Evolutionary conservation across 148 eudicot genomes (phyloP).

Genomic region (Selenicereus undatus): DNA sequence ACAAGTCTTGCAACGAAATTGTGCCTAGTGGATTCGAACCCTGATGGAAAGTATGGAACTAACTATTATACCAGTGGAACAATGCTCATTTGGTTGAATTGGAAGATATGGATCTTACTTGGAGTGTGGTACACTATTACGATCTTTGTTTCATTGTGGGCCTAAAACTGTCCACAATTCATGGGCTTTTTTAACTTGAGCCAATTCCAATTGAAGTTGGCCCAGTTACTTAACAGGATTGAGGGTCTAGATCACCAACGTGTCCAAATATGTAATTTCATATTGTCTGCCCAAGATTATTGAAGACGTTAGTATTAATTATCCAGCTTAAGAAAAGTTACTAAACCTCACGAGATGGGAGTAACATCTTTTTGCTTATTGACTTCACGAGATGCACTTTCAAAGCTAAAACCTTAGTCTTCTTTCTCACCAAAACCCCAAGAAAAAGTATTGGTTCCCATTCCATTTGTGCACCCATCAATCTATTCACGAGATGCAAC

Average conservation of each 20-base stretch:
- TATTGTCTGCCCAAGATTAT: too few relatives aligned
- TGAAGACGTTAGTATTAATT: too few relatives aligned
- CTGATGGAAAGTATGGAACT: too few relatives aligned
- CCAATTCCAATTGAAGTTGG: not conserved
- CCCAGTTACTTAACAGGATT: not conserved
- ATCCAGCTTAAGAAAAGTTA: too few relatives aligned
- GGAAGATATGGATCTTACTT: too few relatives aligned
- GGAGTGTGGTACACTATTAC: too few relatives aligned
- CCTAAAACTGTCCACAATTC: not conserved
- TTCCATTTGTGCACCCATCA: not conserved
- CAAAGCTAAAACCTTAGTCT: not conserved
- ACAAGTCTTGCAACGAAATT: too few relatives aligned
- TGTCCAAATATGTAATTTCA: too few relatives aligned
- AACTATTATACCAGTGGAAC: too few relatives aligned
- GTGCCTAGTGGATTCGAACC: too few relatives aligned
- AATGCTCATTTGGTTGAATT: too few relatives aligned
- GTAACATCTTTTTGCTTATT: constrained; percentile 9
- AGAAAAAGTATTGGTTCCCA: constrained; percentile 10
- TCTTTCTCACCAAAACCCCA: not conserved
- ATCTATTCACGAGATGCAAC: not conserved
- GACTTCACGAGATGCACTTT: constrained; percentile 25
- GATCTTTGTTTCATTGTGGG: not conserved
- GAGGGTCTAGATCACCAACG: not conserved
- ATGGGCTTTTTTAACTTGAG: not conserved
- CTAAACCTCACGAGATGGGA: constrained; percentile 11